Base-by-base conservation (phyloP, 108 stramenopile genomes). In the Nannochloropsis salina region DNA sequence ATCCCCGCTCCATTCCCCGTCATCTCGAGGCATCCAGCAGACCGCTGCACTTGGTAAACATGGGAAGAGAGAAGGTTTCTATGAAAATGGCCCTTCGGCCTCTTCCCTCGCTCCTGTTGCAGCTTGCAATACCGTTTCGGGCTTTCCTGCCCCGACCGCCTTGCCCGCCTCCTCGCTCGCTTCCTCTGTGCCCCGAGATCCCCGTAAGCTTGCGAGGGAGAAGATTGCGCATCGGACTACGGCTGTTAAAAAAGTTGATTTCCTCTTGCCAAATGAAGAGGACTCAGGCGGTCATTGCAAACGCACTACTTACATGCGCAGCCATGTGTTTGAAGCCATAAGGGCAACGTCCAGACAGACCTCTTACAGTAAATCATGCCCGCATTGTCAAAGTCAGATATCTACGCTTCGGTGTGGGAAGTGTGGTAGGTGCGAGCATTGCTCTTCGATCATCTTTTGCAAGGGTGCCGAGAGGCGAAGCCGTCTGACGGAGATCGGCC, bases 291-390 rank as follows among this genome's bases (percentile, higher is more conserved):
- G 1, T 15, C 61, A 74, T 74, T 0, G 15, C 47, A 15, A 74
- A 74, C 61, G n/a, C 61, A 74, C 61, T n/a, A 74, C 61, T n/a
- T 74, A 74, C 61, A 15, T 74, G 20, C 61, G 61, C 61, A 74
- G 61, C 61, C 61, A 74, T 74, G 61, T n/a, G 0, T 3, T 74
- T n/a, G 61, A 74, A 8, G 61, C 15, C 20, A n/a, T n/a, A 15
- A n/a, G n/a, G 3, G 61, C 20, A 4, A n/a, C n/a, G 20, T n/a
- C 61, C 2, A n/a, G 61, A n/a, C 15, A 15, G n/a, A 74, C 61
- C 2, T 15, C n/a, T 15, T n/a, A 74, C 2, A n/a, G 15, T n/a
- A 4, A 4, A 15, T n/a, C 15, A 74, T 74, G 61, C 61, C 15
- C 1, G 15, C 61, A 74, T 3, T 74, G 61, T 74, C 61, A 74